Conservation (phyloP, 208 protist genomes). For the Leishmania tropica region DNA sequence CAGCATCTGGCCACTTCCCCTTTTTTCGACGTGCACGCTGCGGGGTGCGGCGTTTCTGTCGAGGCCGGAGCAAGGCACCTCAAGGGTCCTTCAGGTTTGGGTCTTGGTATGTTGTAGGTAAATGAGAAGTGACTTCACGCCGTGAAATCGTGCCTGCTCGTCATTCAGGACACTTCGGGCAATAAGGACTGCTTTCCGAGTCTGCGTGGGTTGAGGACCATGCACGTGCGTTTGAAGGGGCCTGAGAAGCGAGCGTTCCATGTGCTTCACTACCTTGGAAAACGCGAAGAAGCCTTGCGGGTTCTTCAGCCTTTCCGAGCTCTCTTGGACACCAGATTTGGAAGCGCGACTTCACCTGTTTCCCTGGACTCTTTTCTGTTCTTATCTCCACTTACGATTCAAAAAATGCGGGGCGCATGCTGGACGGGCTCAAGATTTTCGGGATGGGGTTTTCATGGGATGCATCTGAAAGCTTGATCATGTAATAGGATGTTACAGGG, state of each 20-base stretch:
- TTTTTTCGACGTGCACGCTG: conserved; percentile 23
- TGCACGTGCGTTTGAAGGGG: conserved; percentile 27
- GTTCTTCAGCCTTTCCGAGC: conserved; percentile 12
- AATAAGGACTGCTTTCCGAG: conserved; percentile 32
- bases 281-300: background rate
- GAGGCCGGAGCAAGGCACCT: conserved; percentile 29
- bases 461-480: conserved; percentile 22
- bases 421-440: conserved; percentile 22
- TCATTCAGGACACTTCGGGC: conserved; percentile 10
- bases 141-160: background rate
- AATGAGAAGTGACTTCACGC: conserved; percentile 19
- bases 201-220: conserved; percentile 21
- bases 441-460: conserved; percentile 28
- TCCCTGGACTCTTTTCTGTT: conserved; percentile 20
- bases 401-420: conserved; percentile 7
- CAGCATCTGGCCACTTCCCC: conserved; percentile 27
- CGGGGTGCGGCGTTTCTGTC: conserved; percentile 19
- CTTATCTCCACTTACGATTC: conserved; percentile 21
- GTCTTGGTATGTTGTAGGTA: conserved; percentile 11
- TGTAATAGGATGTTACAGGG: conserved; percentile 25
- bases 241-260: conserved; percentile 18
- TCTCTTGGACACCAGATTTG: conserved; percentile 21
- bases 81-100: conserved; percentile 22
- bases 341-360: conserved; percentile 33
- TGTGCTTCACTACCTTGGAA: background rate